These are phyloP conservation scores for Candida tammaniensis DNA, from an alignment of 805 yeast genomes.

Conservation along the genomic window DNA sequence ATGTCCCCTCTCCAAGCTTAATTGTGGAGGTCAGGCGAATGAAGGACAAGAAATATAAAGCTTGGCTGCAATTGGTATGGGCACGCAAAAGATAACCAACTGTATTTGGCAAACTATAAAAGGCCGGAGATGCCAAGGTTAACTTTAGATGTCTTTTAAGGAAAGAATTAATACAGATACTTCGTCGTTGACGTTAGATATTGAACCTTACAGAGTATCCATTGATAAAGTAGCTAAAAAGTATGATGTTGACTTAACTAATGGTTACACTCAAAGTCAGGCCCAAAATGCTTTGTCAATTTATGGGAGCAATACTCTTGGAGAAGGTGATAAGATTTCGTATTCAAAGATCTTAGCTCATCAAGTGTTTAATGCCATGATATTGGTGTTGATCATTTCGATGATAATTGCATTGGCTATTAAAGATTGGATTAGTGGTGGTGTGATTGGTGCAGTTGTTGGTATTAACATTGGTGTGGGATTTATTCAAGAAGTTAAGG, in stretches of 20 bases:
- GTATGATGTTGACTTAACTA: conserved; percentile 40
- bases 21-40: too few relatives aligned
- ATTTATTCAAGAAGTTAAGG: conserved; percentile 48
- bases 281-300: conserved; percentile 12
- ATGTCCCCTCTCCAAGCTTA: too few relatives aligned
- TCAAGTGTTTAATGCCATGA: conserved; percentile 39
- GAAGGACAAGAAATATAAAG: too few relatives aligned
- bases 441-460: conserved; percentile 46
- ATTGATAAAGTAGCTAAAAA: conserved; percentile 33
- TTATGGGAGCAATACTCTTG: conserved; percentile 27
- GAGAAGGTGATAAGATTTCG: conserved; percentile 29
- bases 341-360: conserved; percentile 29
- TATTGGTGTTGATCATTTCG: conserved; percentile 34
- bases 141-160: conserved; percentile 10
- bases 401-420: conserved; percentile 38
- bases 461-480: conserved; percentile 48
- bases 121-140: too few relatives aligned
- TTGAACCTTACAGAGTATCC: conserved; percentile 30
- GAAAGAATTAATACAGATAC: conserved; percentile 12
- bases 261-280: conserved; percentile 42
- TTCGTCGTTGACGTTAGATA: conserved; percentile 6
- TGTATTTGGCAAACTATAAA: too few relatives aligned
- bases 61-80: too few relatives aligned
- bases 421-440: conserved; percentile 40
- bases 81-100: too few relatives aligned